Evolutionary conservation across 1,284 basidiomycete species (phyloP).

Genomic region (Golubevia pallescens): DNA sequence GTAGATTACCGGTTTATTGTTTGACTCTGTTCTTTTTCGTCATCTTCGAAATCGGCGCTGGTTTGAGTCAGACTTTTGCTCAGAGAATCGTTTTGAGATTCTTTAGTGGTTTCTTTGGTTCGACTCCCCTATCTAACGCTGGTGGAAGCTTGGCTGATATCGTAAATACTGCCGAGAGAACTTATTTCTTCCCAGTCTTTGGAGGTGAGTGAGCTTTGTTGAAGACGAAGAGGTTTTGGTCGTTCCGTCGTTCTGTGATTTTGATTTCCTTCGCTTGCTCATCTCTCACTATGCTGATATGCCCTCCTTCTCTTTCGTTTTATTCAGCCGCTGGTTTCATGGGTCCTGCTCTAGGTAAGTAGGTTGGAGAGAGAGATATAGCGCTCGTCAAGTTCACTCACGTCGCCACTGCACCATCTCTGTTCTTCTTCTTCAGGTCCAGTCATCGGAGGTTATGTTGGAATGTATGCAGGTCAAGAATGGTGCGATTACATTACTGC

Average conservation of each 20-base stretch:
- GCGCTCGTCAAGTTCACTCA: too few relatives aligned
- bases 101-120: conserved; percentile 14
- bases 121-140: conserved; percentile 13
- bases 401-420: too few relatives aligned
- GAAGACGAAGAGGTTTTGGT: too few relatives aligned
- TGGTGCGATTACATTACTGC: conserved; percentile 13
- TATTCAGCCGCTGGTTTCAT: conserved; percentile 12
- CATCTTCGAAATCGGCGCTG: conserved; percentile 11
- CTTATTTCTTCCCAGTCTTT: conserved; percentile 5
- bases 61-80: conserved; percentile 13
- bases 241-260: too few relatives aligned
- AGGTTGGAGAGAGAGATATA: too few relatives aligned
- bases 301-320: too few relatives aligned
- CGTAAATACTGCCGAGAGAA: conserved; percentile 3
- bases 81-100: conserved; percentile 11
- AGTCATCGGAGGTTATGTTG: conserved; percentile 9
- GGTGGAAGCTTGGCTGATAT: conserved; percentile 12
- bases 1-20: conserved; percentile 8
- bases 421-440: too few relatives aligned
- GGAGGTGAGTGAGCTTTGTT: too few relatives aligned
- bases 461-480: conserved; percentile 1
- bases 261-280: too few relatives aligned
- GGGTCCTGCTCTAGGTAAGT: conserved; percentile 13
- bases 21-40: conserved; percentile 5
- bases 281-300: too few relatives aligned